Base-by-base conservation (phyloP, 169 alveolate species). In the Cyclospora cayetanensis region DNA sequence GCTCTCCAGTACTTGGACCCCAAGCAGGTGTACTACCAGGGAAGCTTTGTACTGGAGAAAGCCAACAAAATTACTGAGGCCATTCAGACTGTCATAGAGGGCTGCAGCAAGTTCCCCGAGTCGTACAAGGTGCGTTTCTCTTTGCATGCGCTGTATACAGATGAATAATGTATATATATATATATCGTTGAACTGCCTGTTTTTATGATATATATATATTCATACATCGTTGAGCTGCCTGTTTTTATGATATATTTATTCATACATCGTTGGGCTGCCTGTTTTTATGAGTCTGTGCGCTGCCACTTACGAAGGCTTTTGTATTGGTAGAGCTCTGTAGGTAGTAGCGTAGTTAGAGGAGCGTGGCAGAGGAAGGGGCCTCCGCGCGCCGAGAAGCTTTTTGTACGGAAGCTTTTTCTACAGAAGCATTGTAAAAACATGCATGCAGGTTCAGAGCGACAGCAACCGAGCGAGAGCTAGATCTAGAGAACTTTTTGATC, bases 51-150 rank as follows among this genome's bases (percentile, higher is more conserved):
- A 37, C 86, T 88, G 46, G 94, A 94, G 91, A 83, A 92, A 60
- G 83, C 90, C 42, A 52, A 65, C 37, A 85, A 85, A 35, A 34
- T 84, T 1, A 86, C 37, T 4, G 35, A 86, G 70, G 94, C 94
- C 31, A 53, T 63, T 18, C 76, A 52, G 18, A 76, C 80, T 1
- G 60, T 82, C 35, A 93, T 87, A n/a, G 63, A 79, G 42, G 82
- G 94, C 85, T 60, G 93, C 35, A 80, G 68, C 42, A 91, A 91
- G 53, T 94, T 70, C 42, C 92, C 94, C 0, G 76, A 87, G 25
- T 91, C 95, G 25, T 87, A 87, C 79, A 94, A 94, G 93, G 95
- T 93, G 20, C 43, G 93, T n/a, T n/a, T n/a, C n/a, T n/a, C n/a
- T n/a, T n/a, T n/a, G n/a, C n/a, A n/a, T n/a, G n/a, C n/a, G n/a